These are phyloP conservation scores for Stellera chamaejasme DNA, from an alignment of 345 rosid genomes.

Conservation along the genomic window DNA sequence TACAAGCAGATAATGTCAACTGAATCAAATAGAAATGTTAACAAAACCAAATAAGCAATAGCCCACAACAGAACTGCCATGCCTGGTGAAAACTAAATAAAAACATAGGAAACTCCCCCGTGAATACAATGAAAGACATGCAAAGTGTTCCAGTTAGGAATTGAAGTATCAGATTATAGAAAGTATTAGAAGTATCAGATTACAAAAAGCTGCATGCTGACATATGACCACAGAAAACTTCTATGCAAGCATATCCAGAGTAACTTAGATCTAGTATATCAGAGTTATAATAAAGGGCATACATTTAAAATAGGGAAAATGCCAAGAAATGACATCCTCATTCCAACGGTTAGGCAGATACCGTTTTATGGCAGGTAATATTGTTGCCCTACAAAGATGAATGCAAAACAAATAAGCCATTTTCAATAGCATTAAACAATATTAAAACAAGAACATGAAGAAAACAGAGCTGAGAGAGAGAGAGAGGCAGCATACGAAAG, in stretches of 20 bases:
- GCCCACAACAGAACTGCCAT: background rate
- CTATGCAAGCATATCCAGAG: background rate
- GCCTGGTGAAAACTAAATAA: too few species aligned
- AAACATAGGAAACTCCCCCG: too few species aligned
- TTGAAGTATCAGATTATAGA: too few species aligned
- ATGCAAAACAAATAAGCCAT: slow-evolving; percentile 8
- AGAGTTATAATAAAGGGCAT: slow-evolving; percentile 19
- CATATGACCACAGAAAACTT: background rate
- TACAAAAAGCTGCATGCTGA: too few species aligned
- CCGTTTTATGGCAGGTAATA: slow-evolving; percentile 65
- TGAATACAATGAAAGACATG: too few species aligned
- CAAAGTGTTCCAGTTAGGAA: too few species aligned
- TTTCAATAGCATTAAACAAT: background rate
- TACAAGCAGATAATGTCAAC: slow-evolving; percentile 23
- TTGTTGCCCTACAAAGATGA: slow-evolving; percentile 55
- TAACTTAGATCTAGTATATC: background rate
- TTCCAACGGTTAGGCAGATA: slow-evolving; percentile 77
- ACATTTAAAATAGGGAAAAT: slow-evolving; percentile 66
- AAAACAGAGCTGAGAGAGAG: background rate
- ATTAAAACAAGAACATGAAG: background rate
- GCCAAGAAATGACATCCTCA: slow-evolving; percentile 64
- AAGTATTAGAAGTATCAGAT: too few species aligned
- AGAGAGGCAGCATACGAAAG: slow-evolving; percentile 61
- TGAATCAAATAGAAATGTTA: slow-evolving; percentile 13
- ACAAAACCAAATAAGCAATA: background rate